These are phyloP conservation scores for Moesziomyces aphidis DNA, from an alignment of 1,284 basidiomycete species.

Conservation along the genomic window DNA sequence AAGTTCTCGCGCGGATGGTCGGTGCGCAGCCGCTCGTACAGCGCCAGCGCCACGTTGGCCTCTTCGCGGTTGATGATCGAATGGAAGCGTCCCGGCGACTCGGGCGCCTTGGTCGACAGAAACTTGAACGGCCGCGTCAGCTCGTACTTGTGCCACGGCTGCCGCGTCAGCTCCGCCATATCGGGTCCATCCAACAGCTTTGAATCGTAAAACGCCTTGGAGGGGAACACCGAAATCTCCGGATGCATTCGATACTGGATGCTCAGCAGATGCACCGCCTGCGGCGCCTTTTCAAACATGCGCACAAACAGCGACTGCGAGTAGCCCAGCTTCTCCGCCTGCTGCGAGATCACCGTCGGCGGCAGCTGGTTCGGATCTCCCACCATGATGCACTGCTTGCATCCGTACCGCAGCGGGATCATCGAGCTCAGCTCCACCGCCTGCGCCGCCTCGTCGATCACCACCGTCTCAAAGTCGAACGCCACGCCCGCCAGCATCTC, in stretches of 20 bases:
- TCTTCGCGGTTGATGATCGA: slow-evolving; percentile 85
- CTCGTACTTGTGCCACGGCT: slow-evolving; percentile 84
- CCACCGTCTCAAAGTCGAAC: slow-evolving; percentile 92
- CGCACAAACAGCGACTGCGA: slow-evolving; percentile 93
- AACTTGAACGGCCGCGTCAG: slow-evolving; percentile 91
- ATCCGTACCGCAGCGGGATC: slow-evolving; percentile 92
- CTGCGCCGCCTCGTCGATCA: slow-evolving; percentile 98
- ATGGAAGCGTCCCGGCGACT: slow-evolving; percentile 73
- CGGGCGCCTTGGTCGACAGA: slow-evolving; percentile 73
- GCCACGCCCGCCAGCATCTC: slow-evolving; percentile 78
- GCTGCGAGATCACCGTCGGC: slow-evolving; percentile 91
- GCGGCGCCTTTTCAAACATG: slow-evolving; percentile 81
- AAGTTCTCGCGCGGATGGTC: slow-evolving; percentile 75
- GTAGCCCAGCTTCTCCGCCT: slow-evolving; percentile 84
- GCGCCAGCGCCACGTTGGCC: slow-evolving; percentile 79
- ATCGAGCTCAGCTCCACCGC: slow-evolving; percentile 95
- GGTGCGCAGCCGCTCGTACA: slow-evolving; percentile 80
- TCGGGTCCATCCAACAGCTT: slow-evolving; percentile 86
- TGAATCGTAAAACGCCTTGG: slow-evolving; percentile 86
- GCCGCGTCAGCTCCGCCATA: slow-evolving; percentile 85
- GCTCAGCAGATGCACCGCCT: slow-evolving; percentile 88
- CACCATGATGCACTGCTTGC: slow-evolving; percentile 89
- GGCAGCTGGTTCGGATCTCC: slow-evolving; percentile 98
- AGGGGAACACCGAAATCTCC: slow-evolving; percentile 90
- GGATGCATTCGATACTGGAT: slow-evolving; percentile 99